These are phyloP conservation scores for Starmera stellimalicola DNA, from an alignment of 1,139 yeast genomes.

Conservation along the genomic window DNA sequence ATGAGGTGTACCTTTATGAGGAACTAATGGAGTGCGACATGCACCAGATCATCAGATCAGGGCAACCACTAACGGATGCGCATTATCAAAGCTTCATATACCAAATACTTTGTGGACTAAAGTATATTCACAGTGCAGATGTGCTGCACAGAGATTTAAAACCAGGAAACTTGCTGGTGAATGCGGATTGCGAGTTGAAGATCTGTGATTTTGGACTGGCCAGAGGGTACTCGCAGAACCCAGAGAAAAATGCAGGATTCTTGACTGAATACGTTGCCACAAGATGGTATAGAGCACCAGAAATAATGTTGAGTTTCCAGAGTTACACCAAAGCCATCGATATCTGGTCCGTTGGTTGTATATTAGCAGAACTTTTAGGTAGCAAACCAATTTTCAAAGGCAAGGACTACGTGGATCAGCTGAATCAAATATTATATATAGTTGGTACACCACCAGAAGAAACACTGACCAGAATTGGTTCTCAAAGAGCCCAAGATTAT, in stretches of 20 bases:
- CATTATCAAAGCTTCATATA: conserved; percentile 91
- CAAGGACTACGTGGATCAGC: conserved; percentile 90
- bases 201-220: conserved; percentile 97
- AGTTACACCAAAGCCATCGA: conserved; percentile 94
- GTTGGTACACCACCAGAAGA: conserved; percentile 89
- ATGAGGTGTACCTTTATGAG: conserved; percentile 87
- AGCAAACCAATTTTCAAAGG: conserved; percentile 92
- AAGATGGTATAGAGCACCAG: conserved; percentile 98
- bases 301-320: conserved; percentile 87
- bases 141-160: conserved; percentile 90
- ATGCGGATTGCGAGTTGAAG: conserved; percentile 93
- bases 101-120: conserved; percentile 87
- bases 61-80: conserved; percentile 89
- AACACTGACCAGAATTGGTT: conserved; percentile 76
- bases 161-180: conserved; percentile 87
- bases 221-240: conserved; percentile 82
- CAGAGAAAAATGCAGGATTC: conserved; percentile 82
- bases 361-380: conserved; percentile 85
- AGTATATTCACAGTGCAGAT: conserved; percentile 92
- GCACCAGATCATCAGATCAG: conserved; percentile 92
- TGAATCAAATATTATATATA: conserved; percentile 75
- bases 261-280: conserved; percentile 97
- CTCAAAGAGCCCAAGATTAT: conserved; percentile 85
- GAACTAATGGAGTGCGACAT: conserved; percentile 97
- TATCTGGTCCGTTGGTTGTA: conserved; percentile 96